Evolutionary conservation across 441 rosid species (phyloP).

Genomic region (Eutrema salsugineum): DNA sequence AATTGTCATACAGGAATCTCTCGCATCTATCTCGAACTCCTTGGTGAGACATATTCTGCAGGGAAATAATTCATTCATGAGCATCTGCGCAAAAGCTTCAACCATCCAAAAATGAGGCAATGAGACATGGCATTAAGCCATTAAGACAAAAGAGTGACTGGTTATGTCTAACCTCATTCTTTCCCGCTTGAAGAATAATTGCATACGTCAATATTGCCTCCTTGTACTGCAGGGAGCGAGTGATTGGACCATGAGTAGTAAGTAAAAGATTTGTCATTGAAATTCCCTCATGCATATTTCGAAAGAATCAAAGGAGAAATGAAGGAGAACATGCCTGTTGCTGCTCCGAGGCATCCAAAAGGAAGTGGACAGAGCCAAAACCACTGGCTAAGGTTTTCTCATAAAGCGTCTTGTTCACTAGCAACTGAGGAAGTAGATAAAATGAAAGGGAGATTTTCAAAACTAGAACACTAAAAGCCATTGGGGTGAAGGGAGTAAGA

Average conservation of each 20-base stretch:
- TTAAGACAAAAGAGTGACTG: not conserved
- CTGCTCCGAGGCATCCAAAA: constrained; percentile 95
- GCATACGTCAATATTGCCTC: constrained; percentile 91
- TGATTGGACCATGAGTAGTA: not conserved
- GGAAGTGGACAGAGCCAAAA: constrained; percentile 93
- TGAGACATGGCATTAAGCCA: not conserved
- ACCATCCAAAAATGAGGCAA: not conserved
- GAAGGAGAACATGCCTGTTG: constrained; percentile 63
- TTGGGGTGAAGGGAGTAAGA: not conserved
- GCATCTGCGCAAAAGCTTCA: not conserved
- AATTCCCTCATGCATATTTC: not conserved
- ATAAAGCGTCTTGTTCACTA: constrained; percentile 90
- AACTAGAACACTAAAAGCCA: not conserved
- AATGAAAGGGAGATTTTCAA: not conserved
- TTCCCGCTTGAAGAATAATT: constrained; percentile 65
- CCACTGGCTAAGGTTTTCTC: constrained; percentile 99
- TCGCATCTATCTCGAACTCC: constrained; percentile 72
- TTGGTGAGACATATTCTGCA: constrained; percentile 46
- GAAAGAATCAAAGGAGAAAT: constrained; percentile 11
- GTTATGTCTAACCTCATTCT: constrained; percentile 56
- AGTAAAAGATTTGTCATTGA: not conserved
- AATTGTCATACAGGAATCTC: constrained; percentile 65
- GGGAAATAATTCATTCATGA: constrained; percentile 1
- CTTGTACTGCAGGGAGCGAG: constrained; percentile 67
- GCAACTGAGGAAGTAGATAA: constrained; percentile 50